A percentile compares a stretch with the other conserved stretches of the same genome.
phyloP scores from a whole-genome alignment of 371 early-diverging fungal species.

The Fennellomyces sp. region DNA sequence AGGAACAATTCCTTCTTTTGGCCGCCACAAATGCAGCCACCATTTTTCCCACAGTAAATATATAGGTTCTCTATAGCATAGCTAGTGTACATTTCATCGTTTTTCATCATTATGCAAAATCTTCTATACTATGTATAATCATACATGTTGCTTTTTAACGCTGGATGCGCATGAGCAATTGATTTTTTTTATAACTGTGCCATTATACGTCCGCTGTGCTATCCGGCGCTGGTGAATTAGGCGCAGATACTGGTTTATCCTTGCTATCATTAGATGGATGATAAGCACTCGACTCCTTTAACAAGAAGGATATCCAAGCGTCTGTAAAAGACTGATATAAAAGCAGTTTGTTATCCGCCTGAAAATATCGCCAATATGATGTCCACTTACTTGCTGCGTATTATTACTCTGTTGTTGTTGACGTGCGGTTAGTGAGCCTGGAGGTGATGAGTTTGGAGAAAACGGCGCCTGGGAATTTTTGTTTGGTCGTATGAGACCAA shows the following conservation, averaged over 20 bases:
- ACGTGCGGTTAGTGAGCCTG: slow-evolving; percentile 24
- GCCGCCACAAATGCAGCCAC: slow-evolving; percentile 19
- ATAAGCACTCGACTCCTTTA: slow-evolving; percentile 62
- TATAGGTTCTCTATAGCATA: neutral
- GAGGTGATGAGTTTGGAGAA: slow-evolving; percentile 11
- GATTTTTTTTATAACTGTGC: neutral
- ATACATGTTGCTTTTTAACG: neutral
- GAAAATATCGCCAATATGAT: neutral
- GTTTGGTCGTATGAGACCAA: slow-evolving; percentile 73
- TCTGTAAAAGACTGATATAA: slow-evolving; percentile 76
- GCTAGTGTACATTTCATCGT: too few species aligned
- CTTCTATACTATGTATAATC: too few species aligned
- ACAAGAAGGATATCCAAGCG: slow-evolving; percentile 86
- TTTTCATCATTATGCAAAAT: too few species aligned
- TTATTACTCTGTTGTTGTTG: slow-evolving; percentile 30
- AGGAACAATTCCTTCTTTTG: slow-evolving; percentile 12
- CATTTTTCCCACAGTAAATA: slow-evolving; percentile 7
- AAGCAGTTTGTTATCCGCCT: slow-evolving; percentile 9
- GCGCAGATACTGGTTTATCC: neutral
- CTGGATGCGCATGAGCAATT: neutral
- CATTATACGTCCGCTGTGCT: neutral
- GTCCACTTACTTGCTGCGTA: slow-evolving; percentile 19
- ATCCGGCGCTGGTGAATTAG: neutral
- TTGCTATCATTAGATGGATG: neutral
- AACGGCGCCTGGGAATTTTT: slow-evolving; percentile 17